phyloP scores from a whole-genome alignment of 2,329 filamentous ascomycete species.

The Calonectria hawksworthii region DNA sequence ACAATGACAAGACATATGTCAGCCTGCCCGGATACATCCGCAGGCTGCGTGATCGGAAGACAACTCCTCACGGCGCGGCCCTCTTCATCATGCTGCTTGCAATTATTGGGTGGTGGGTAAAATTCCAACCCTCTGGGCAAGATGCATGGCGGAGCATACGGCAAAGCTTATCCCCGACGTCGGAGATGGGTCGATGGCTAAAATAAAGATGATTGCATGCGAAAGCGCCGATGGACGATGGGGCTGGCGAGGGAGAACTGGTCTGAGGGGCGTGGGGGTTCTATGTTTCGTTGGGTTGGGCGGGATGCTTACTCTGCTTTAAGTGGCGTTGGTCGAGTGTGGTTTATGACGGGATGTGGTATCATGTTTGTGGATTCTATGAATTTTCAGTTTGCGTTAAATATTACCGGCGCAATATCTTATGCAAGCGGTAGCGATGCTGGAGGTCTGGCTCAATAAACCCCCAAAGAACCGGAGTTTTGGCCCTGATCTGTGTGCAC shows the following conservation, averaged over 20 bases:
- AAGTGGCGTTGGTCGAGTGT: background rate
- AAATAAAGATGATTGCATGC: background rate
- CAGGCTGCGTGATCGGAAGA: slow-evolving; percentile 30
- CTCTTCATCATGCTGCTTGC: slow-evolving; percentile 29
- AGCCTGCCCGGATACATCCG: slow-evolving; percentile 40
- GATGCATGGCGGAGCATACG: slow-evolving; percentile 18
- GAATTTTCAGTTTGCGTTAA: slow-evolving; percentile 4
- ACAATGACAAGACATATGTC: slow-evolving; percentile 37
- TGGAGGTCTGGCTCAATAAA: background rate
- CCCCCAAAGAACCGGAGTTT: background rate
- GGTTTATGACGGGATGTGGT: background rate
- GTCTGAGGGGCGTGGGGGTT: slow-evolving; percentile 24
- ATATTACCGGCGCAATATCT: background rate
- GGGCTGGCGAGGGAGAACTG: background rate
- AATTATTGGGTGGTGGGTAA: slow-evolving; percentile 18
- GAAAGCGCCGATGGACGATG: background rate
- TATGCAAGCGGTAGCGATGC: background rate
- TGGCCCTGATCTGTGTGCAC: background rate
- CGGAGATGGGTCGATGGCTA: background rate
- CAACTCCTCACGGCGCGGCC: slow-evolving; percentile 27
- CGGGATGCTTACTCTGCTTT: background rate
- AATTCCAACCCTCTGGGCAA: slow-evolving; percentile 21
- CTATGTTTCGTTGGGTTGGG: background rate
- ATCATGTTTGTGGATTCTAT: slow-evolving; percentile 3
- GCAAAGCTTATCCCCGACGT: slow-evolving; percentile 1